Conservation (phyloP, 495 filamentous ascomycete species). For the Tuber indicum region DNA sequence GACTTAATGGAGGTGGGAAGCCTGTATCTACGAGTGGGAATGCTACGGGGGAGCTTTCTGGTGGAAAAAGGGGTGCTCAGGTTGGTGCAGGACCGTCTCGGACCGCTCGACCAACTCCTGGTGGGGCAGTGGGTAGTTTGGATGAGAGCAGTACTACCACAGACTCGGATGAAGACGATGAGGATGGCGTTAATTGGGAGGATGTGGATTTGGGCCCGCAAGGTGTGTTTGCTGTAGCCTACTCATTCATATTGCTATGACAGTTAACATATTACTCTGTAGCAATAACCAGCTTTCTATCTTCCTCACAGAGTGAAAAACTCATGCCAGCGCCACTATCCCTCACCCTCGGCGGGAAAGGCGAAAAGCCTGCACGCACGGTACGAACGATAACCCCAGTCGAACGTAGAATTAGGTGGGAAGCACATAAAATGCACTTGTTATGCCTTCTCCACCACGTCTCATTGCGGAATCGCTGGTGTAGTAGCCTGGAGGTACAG, state of each 20-base stretch:
- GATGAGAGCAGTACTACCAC: slow-evolving; percentile 8
- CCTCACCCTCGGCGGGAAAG: slow-evolving; percentile 23
- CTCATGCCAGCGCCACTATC: slow-evolving; percentile 13
- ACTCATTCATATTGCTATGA: slow-evolving; percentile 12
- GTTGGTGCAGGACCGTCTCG: neutral
- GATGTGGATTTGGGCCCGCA: slow-evolving; percentile 52
- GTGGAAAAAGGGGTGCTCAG: neutral
- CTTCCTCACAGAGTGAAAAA: slow-evolving; percentile 26
- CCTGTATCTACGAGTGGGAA: neutral
- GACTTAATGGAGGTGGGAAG: neutral
- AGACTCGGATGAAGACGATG: slow-evolving; percentile 42
- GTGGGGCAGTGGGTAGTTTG: slow-evolving; percentile 11
- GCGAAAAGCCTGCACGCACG: slow-evolving; percentile 40
- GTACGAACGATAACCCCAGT: slow-evolving; percentile 58
- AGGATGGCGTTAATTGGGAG: slow-evolving; percentile 67
- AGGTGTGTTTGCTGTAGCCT: slow-evolving; percentile 17
- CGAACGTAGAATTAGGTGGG: slow-evolving; percentile 64
- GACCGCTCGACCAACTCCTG: neutral
- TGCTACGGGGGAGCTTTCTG: neutral
- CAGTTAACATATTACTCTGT: slow-evolving; percentile 24
- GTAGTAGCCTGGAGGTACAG: slow-evolving; percentile 67
- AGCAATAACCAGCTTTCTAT: slow-evolving; percentile 31
- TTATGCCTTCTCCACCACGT: slow-evolving; percentile 73
- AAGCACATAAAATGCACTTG: slow-evolving; percentile 80
- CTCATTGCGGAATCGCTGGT: slow-evolving; percentile 74